These are phyloP conservation scores for Yamadazyma sp. DNA, from an alignment of 1,139 yeast species.

Conservation along the genomic window DNA sequence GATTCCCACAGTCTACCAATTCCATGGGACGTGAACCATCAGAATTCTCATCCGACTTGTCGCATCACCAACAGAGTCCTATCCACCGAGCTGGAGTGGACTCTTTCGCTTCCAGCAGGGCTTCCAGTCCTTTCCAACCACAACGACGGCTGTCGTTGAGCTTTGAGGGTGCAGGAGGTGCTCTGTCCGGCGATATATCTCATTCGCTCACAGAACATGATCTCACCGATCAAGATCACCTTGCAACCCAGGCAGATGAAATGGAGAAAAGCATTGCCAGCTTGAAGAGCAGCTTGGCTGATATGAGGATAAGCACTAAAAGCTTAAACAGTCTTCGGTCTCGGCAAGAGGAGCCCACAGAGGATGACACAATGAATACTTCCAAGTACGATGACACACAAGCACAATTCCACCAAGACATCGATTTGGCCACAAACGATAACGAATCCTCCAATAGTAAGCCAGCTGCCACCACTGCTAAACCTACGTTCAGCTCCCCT, in stretches of 20 bases:
- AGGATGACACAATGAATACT: constrained; percentile 20
- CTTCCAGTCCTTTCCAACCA: constrained; percentile 25
- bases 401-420: constrained; percentile 33
- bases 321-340: constrained; percentile 6
- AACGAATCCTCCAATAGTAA: not conserved
- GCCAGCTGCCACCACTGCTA: constrained; percentile 9
- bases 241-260: constrained; percentile 11
- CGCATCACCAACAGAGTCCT: not conserved
- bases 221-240: constrained; percentile 7
- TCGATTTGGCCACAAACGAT: constrained; percentile 21
- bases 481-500: constrained; percentile 21
- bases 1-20: not conserved
- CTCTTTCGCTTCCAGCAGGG: constrained; percentile 8
- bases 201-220: not conserved
- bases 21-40: not conserved
- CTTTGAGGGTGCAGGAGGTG: too few relatives aligned
- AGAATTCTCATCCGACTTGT: not conserved
- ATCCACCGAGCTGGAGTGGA: not conserved
- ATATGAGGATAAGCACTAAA: constrained; percentile 13
- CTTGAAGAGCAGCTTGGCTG: constrained; percentile 23
- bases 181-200: not conserved
- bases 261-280: constrained; percentile 26
- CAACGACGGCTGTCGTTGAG: not conserved
- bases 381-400: constrained; percentile 28
- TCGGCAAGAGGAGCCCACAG: constrained; percentile 5